phyloP scores from a whole-genome alignment of 2,329 filamentous ascomycete genomes.

The Chalaropsis ovoidea region DNA sequence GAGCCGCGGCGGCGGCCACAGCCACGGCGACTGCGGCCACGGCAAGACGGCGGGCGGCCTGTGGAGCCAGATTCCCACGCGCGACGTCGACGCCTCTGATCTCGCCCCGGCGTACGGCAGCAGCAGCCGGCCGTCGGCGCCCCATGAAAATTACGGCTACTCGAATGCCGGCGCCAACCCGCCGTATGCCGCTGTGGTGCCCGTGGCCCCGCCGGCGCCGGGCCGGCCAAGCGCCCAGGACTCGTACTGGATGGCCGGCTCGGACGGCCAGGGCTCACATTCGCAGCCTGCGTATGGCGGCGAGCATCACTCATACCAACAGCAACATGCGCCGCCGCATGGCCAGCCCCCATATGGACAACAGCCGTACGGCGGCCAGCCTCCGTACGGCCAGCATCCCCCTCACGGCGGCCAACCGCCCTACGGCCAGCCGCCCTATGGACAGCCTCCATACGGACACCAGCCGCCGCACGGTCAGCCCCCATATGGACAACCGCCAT shows the following conservation, averaged over 20 bases:
- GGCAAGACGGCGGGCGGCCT: conserved; percentile 50
- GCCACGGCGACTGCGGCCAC: conserved; percentile 42
- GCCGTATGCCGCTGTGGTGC: conserved; percentile 4
- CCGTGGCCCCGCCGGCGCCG: background rate
- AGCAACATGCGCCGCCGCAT: conserved; percentile 8
- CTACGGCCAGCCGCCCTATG: conserved; percentile 11
- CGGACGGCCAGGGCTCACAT: conserved; percentile 1
- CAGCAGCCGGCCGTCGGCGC: background rate
- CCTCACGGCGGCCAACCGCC: background rate
- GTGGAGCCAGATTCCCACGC: conserved; percentile 51
- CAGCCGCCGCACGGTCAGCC: conserved; percentile 13
- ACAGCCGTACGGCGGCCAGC: conserved; percentile 7
- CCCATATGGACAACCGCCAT: conserved; percentile 15
- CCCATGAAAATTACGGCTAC: conserved; percentile 18
- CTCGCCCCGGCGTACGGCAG: conserved; percentile 17
- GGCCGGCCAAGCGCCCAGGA: conserved; percentile 13
- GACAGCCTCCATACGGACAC: conserved; percentile 7
- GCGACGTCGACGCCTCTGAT: conserved; percentile 37
- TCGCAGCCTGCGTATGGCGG: background rate
- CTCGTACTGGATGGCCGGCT: conserved; percentile 22
- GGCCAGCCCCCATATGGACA: conserved; percentile 16
- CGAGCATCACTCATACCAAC: conserved; percentile 7
- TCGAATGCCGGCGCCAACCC: conserved; percentile 15
- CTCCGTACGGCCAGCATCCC: conserved; percentile 12
- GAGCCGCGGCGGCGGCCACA: conserved; percentile 34